These are phyloP conservation scores for Omphalotus guepiniiformis DNA, from an alignment of 768 basidiomycete species.

Conservation along the genomic window DNA sequence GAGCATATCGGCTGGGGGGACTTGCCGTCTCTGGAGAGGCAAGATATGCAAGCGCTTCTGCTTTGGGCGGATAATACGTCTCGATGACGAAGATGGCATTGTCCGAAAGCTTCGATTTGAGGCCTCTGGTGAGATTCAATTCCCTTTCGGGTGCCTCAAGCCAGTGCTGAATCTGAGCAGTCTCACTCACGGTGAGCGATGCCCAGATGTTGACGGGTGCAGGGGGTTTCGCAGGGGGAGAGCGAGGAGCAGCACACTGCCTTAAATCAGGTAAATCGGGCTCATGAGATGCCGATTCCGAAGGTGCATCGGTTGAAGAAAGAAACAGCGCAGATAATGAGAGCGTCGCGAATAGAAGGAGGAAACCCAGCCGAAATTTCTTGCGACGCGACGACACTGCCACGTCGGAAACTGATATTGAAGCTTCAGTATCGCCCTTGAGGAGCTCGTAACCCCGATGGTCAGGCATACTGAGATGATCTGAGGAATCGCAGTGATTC, in stretches of 20 bases:
- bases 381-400: neutral
- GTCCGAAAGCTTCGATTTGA: slow-evolving; percentile 29
- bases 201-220: slow-evolving; percentile 48
- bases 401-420: slow-evolving; percentile 6
- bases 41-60: slow-evolving; percentile 42
- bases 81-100: slow-evolving; percentile 52
- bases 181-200: slow-evolving; percentile 42
- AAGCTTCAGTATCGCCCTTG: too few relatives aligned
- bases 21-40: slow-evolving; percentile 22
- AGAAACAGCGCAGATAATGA: neutral
- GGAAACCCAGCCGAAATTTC: neutral
- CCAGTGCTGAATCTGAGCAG: slow-evolving; percentile 40
- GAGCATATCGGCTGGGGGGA: slow-evolving; percentile 37
- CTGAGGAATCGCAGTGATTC: too few relatives aligned
- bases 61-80: slow-evolving; percentile 43
- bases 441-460: too few relatives aligned
- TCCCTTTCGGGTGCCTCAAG: slow-evolving; percentile 33
- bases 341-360: neutral
- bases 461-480: too few relatives aligned
- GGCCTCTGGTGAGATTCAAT: slow-evolving; percentile 45
- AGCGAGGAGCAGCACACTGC: slow-evolving; percentile 29
- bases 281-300: neutral
- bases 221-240: slow-evolving; percentile 34
- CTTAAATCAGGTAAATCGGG: slow-evolving; percentile 11
- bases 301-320: neutral